Conservation (phyloP, 2,329 filamentous ascomycete species). For the Aspergillus pseudoterreus region DNA sequence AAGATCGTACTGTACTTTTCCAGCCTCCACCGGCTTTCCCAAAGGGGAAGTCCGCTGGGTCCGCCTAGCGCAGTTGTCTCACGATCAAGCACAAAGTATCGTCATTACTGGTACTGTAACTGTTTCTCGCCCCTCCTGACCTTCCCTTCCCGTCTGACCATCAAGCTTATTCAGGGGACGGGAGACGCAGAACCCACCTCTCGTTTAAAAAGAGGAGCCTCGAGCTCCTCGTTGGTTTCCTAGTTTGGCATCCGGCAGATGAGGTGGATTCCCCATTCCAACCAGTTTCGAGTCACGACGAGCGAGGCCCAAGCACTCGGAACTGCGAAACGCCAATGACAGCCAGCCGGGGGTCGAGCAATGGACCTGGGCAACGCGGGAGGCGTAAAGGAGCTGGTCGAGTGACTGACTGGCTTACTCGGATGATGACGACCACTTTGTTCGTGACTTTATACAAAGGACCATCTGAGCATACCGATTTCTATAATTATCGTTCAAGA, state of each 20-base stretch:
- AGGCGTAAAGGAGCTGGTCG: not conserved
- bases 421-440: conserved; percentile 1
- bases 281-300: conserved; percentile 6
- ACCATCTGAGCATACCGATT: not conserved
- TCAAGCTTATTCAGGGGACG: not conserved
- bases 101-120: conserved; percentile 3
- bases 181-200: not conserved
- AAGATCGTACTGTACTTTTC: too few relatives aligned
- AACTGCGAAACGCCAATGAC: conserved; percentile 11
- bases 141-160: not conserved
- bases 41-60: conserved; percentile 1
- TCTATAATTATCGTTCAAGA: not conserved
- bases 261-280: conserved; percentile 7
- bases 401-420: not conserved
- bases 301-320: conserved; percentile 21
- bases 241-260: conserved; percentile 7
- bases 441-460: not conserved
- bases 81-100: not conserved
- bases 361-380: not conserved
- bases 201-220: not conserved
- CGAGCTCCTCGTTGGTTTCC: conserved; percentile 6
- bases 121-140: not conserved
- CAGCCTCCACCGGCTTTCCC: not conserved
- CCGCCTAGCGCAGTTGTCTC: not conserved
- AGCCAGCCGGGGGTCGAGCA: not conserved